Evolutionary conservation across 352 stramenopile genomes (phyloP).

Genomic region (Lagenidium giganteum): DNA sequence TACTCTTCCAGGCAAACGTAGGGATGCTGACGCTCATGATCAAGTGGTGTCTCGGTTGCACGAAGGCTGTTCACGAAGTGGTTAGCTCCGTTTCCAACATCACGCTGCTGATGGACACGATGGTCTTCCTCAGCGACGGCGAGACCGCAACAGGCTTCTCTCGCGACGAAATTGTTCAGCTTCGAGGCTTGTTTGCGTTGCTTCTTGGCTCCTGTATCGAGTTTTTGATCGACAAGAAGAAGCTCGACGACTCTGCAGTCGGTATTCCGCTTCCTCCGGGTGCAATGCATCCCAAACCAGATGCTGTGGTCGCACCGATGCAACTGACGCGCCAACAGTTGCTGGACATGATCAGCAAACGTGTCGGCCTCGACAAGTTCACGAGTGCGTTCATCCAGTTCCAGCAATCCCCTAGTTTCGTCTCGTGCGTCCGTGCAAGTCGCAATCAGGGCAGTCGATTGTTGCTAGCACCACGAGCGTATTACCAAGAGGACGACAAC

Average conservation of each 20-base stretch:
- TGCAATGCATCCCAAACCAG: too few species aligned
- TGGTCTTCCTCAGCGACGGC: slow-evolving; percentile 2
- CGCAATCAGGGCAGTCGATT: slow-evolving; percentile 31
- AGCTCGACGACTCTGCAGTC: too few species aligned
- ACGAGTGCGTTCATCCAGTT: slow-evolving; percentile 64
- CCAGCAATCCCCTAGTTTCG: slow-evolving; percentile 44
- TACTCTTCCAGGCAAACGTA: slow-evolving; percentile 50
- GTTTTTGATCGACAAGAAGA: slow-evolving; percentile 24
- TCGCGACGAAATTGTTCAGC: slow-evolving; percentile 23
- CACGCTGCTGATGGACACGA: slow-evolving; percentile 41
- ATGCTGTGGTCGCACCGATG: too few species aligned
- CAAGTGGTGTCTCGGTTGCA: slow-evolving; percentile 50
- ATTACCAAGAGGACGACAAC: slow-evolving; percentile 19
- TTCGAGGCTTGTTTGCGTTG: slow-evolving; percentile 40
- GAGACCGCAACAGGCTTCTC: background rate
- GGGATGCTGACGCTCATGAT: slow-evolving; percentile 48
- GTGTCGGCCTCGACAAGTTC: slow-evolving; percentile 54
- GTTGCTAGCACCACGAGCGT: slow-evolving; percentile 28
- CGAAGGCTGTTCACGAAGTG: slow-evolving; percentile 53
- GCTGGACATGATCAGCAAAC: slow-evolving; percentile 61
- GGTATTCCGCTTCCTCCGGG: too few species aligned
- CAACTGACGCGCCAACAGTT: slow-evolving; percentile 48
- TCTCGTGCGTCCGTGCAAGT: slow-evolving; percentile 38
- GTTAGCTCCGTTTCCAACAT: slow-evolving; percentile 53
- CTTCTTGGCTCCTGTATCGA: slow-evolving; percentile 58